Base-by-base conservation (phyloP, 2,329 filamentous ascomycete genomes). In the Colletotrichum incanum region DNA sequence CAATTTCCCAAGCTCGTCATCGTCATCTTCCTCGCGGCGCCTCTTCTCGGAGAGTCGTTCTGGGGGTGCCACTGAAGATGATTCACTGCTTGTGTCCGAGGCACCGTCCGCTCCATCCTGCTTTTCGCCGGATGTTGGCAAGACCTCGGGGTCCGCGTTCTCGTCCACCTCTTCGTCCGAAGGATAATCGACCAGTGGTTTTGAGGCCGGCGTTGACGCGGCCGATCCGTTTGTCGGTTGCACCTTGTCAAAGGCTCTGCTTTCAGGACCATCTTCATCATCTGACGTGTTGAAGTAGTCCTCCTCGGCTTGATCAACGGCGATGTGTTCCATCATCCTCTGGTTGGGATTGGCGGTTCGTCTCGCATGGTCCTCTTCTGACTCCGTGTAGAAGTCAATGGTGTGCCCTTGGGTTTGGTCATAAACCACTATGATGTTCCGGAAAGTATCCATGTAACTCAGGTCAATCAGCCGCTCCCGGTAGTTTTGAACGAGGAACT, bases 261-360 rank as follows among this genome's bases (percentile, higher is more conserved):
- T 75, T 74, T 83, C 80, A 76, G 81, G 76, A 65, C 76, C 76
- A 68, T 83, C 76, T 74, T 86, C 84, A 73, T 91, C 86, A 76
- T 98, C 95, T 0, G 93, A 94, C 0, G 90, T 91, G 77, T 97
- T 96, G 88, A 97, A 98, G 81, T 98, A 99, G 54, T 96, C 94
- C 77, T 98, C 96, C 80, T 98, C 94, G 14, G 92, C 91, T 7
- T 92, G 88, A 79, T 98, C 96, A 78, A 95, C 89, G 0, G 81
- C 74, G 12, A 90, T 81, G 65, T 97, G 95, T 78, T 94, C 94
- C 80, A 97, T 88, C 55, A 87, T 90, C 81, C 93, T 93, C 73
- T 83, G 77, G 65, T 85, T 85, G 3, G 83, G 80, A 56, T 79
- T 80, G 12, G 81, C 77, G 26, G 82, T 83, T 68, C 84, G 84